phyloP scores from a whole-genome alignment of 164 flowering plant genomes.

The Chimonanthus salicifolius region DNA sequence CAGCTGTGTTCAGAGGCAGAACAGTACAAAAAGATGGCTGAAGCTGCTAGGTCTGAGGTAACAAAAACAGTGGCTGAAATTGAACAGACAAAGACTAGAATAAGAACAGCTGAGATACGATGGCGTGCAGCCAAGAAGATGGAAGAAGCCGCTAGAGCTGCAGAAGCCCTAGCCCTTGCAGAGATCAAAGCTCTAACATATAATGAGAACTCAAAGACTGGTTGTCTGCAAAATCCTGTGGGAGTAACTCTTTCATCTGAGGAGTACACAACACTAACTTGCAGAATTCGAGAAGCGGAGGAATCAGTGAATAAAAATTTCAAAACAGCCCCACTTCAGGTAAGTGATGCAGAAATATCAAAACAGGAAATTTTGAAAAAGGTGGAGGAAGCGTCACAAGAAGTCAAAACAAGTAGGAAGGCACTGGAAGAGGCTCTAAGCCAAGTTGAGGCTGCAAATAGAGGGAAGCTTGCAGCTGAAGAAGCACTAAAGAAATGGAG shows the following conservation, averaged over 20 bases:
- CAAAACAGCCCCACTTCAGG: conserved; percentile 42
- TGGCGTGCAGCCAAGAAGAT: conserved; percentile 75
- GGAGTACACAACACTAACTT: conserved; percentile 54
- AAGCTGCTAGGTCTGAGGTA: conserved; percentile 59
- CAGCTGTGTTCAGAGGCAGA: conserved; percentile 60
- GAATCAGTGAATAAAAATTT: conserved; percentile 45
- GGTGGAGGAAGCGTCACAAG: conserved; percentile 75
- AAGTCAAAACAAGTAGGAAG: conserved; percentile 64
- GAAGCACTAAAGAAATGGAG: conserved; percentile 85
- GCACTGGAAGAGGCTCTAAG: conserved; percentile 67
- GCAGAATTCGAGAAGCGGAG: conserved; percentile 60
- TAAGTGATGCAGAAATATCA: conserved; percentile 66
- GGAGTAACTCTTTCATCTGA: conserved; percentile 62
- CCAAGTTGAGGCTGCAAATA: conserved; percentile 77
- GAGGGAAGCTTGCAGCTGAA: conserved; percentile 71
- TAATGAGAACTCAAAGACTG: conserved; percentile 23
- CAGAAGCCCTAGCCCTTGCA: conserved; percentile 74
- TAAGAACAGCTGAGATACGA: conserved; percentile 73
- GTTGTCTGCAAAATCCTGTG: conserved; percentile 22
- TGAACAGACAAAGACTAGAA: conserved; percentile 52
- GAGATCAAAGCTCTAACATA: conserved; percentile 61
- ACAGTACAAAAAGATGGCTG: conserved; percentile 61
- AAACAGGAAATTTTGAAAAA: conserved; percentile 49
- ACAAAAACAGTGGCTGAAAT: conserved; percentile 56
- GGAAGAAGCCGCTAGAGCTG: conserved; percentile 84